These are phyloP conservation scores for Crithidia thermophila DNA, from an alignment of 208 protist genomes.

Conservation along the genomic window DNA sequence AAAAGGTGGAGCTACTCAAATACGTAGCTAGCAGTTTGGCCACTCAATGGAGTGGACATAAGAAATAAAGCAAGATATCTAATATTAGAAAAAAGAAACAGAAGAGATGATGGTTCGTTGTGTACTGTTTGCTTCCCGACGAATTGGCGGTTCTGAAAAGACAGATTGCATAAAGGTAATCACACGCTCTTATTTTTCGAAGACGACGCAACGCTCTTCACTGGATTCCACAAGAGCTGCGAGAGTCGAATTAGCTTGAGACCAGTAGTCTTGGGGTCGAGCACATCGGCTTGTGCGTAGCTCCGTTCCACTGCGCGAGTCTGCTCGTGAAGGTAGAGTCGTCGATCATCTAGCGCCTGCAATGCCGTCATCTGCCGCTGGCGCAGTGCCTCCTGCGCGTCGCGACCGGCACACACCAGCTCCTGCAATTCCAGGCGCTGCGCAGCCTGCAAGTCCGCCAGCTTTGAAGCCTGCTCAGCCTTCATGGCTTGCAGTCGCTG, in stretches of 20 bases:
- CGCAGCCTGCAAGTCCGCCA: constrained; percentile 11
- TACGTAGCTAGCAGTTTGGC: too few relatives aligned
- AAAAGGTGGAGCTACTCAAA: too few relatives aligned
- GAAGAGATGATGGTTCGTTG: too few relatives aligned
- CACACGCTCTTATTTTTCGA: too few relatives aligned
- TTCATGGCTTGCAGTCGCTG: constrained; percentile 26
- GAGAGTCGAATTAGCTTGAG: constrained; percentile 24
- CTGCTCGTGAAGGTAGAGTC: constrained; percentile 10
- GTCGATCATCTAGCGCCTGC: constrained; percentile 21
- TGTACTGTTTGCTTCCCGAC: too few relatives aligned
- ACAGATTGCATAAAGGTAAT: too few relatives aligned
- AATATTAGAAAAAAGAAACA: too few relatives aligned
- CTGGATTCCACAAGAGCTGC: constrained; percentile 16
- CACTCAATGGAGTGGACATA: too few relatives aligned
- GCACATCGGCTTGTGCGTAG: constrained; percentile 16
- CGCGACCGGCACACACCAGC: constrained; percentile 20
- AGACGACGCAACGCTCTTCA: too few relatives aligned
- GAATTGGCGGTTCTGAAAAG: too few relatives aligned
- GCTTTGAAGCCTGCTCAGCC: not conserved
- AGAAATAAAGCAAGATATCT: too few relatives aligned
- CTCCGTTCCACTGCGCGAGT: constrained; percentile 6
- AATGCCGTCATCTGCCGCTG: constrained; percentile 30
- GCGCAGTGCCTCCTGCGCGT: constrained; percentile 34
- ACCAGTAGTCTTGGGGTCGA: constrained; percentile 24
- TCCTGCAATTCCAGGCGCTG: constrained; percentile 21